A percentile compares a stretch with the other conserved stretches of the same genome.
These are phyloP conservation scores for Malus sylvestris DNA, from an alignment of 306 rosid genomes.

Conservation along the genomic window DNA sequence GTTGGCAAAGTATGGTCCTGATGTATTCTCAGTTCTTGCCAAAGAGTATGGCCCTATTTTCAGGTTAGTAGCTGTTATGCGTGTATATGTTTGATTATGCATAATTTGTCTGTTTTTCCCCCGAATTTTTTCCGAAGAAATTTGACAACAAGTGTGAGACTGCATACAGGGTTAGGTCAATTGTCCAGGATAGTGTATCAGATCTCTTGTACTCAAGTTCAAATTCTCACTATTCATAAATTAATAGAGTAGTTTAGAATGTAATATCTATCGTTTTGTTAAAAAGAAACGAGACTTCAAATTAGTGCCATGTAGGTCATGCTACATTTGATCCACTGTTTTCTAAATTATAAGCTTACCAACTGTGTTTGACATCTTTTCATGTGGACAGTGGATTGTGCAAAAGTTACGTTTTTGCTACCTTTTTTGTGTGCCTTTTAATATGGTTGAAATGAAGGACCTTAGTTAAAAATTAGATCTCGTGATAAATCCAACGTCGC, in stretches of 20 bases:
- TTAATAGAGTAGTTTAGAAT: too few relatives aligned
- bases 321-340: background rate
- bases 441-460: too few relatives aligned
- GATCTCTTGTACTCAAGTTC: background rate
- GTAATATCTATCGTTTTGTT: background rate
- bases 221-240: background rate
- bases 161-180: background rate
- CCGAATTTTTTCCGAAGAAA: background rate
- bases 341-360: background rate
- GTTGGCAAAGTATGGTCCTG: conserved; percentile 74
- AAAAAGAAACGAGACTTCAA: background rate
- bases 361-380: background rate
- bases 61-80: conserved; percentile 43
- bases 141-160: background rate
- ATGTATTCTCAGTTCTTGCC: conserved; percentile 82
- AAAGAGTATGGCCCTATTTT: conserved; percentile 83
- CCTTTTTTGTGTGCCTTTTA: too few relatives aligned
- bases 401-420: too few relatives aligned
- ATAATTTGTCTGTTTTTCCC: background rate
- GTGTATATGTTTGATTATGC: background rate
- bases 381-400: background rate
- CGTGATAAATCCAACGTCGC: background rate
- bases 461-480: background rate
- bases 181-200: background rate
- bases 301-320: background rate